These are phyloP conservation scores for Scorias spongiosa DNA, from an alignment of 2,329 filamentous ascomycete genomes.

Conservation along the genomic window DNA sequence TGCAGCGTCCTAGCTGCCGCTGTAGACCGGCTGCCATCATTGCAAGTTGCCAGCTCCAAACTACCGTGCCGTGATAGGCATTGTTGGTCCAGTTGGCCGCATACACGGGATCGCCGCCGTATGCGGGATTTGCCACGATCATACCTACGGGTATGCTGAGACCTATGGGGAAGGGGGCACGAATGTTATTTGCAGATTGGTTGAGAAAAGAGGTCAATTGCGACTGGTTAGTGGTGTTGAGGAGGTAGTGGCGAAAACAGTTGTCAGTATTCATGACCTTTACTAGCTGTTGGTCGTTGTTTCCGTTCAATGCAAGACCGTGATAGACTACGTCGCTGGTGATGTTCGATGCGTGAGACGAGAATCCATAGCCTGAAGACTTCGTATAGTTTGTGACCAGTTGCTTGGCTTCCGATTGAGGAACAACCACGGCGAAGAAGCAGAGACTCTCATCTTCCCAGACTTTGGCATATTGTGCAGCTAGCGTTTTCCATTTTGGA, in stretches of 20 bases:
- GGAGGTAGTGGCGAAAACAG: constrained; percentile 47
- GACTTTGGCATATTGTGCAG: constrained; percentile 38
- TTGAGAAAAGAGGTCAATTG: constrained; percentile 44
- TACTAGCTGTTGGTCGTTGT: constrained; percentile 34
- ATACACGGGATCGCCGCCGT: constrained; percentile 32
- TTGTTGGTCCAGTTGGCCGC: constrained; percentile 39
- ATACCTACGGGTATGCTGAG: constrained; percentile 41
- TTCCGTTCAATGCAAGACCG: constrained; percentile 41
- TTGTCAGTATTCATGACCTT: constrained; percentile 49
- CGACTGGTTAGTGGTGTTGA: constrained; percentile 39
- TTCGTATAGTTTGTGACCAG: constrained; percentile 36
- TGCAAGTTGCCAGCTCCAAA: constrained; percentile 50
- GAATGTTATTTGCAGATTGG: constrained; percentile 41
- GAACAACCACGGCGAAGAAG: constrained; percentile 39
- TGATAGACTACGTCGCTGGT: constrained; percentile 37
- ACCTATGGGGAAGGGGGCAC: constrained; percentile 43
- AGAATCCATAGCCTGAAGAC: constrained; percentile 23
- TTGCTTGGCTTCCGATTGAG: constrained; percentile 27
- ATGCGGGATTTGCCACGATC: constrained; percentile 47
- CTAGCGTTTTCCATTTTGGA: constrained; percentile 30
- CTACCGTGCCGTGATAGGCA: constrained; percentile 48
- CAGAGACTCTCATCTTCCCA: constrained; percentile 47
- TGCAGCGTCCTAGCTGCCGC: constrained; percentile 40
- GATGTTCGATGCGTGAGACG: constrained; percentile 28
- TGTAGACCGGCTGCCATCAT: constrained; percentile 50